Evolutionary conservation across 2,329 filamentous ascomycete genomes (phyloP), one percentile per base, ranked within the genome.

Genomic region (Parascedosporium putredinis): DNA sequence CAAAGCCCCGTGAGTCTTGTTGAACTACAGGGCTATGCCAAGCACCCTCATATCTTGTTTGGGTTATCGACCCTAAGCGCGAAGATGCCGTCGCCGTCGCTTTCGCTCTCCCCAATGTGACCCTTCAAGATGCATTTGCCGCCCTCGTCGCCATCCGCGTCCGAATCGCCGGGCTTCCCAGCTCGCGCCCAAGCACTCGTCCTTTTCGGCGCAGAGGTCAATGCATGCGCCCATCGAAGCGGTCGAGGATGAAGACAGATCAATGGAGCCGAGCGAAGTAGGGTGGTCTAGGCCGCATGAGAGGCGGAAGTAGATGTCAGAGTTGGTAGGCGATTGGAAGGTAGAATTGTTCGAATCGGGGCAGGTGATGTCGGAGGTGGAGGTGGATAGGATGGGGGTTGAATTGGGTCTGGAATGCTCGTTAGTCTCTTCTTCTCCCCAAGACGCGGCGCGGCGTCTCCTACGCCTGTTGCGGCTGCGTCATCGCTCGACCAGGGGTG

Each of bases 71-170:
- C 34, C 47, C 25, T 36, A 16, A 42, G 12, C 20, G 34, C 45
- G n/a, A 44, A 40, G 9, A 50, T 23, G 24, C 18, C 23, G 8
- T 23, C 34, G 4, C 7, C 44, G 12, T 45, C 52, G 3, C 36
- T 33, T 16, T 50, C 51, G 24, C 47, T 45, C 24, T 31, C 31
- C 20, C 54, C 54, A 18, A 57, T 40, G n/a, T 29, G 27, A 10
- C 48, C 55, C 54, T 59, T 59, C 52, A 59, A 50, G 46, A 56
- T 57, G 51, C 58, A 59, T 9, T 50, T 47, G 44, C 50, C 43
- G 20, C 43, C 48, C 31, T 55, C 57, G 46, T 51, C 47, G 10
- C 52, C 50, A 18, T 46, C 48, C 25, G 56, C 34, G 12, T 23
- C 18, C 9, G 27, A 27, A 6, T 24, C 20, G 14, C 16, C n/a